Evolutionary conservation across 169 alveolate species (phyloP).

Genomic region (Plasmodium gonderi): DNA sequence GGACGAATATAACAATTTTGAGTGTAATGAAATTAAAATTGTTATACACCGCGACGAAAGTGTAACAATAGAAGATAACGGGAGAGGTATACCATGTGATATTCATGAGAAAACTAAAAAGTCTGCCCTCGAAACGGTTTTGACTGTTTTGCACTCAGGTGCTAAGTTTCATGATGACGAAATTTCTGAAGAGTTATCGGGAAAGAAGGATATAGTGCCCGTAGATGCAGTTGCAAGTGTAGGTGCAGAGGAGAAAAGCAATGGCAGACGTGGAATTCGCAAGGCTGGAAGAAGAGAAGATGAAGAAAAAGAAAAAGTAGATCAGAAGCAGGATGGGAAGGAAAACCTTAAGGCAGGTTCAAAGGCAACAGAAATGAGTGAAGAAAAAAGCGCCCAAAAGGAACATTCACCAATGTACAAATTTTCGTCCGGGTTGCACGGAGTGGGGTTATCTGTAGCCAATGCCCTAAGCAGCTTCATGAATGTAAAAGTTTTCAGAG

Average conservation of each 20-base stretch:
- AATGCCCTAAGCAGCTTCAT: conserved; percentile 85
- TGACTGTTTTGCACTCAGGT: conserved; percentile 88
- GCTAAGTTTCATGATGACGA: conserved; percentile 85
- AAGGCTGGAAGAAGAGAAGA: background rate
- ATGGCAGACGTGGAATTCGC: background rate
- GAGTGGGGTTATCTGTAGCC: conserved; percentile 88
- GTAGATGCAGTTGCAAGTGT: background rate
- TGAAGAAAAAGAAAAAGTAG: background rate
- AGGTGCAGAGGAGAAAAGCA: background rate
- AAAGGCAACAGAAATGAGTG: conserved; percentile 3
- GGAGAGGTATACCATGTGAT: conserved; percentile 89
- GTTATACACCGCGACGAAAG: conserved; percentile 82
- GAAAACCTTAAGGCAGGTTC: background rate
- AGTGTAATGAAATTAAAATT: conserved; percentile 80
- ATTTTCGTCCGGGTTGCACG: conserved; percentile 88
- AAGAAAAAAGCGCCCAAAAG: conserved; percentile 42
- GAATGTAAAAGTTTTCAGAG: conserved; percentile 82
- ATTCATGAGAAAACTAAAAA: conserved; percentile 78
- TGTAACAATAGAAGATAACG: conserved; percentile 81
- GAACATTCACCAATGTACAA: conserved; percentile 74
- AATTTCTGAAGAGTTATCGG: background rate
- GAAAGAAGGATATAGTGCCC: background rate
- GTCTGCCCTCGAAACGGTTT: conserved; percentile 86
- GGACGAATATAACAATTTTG: conserved; percentile 85
- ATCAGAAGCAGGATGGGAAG: background rate